phyloP scores from a whole-genome alignment of 1,284 basidiomycete species.

The Ceratobasidium sp. region DNA sequence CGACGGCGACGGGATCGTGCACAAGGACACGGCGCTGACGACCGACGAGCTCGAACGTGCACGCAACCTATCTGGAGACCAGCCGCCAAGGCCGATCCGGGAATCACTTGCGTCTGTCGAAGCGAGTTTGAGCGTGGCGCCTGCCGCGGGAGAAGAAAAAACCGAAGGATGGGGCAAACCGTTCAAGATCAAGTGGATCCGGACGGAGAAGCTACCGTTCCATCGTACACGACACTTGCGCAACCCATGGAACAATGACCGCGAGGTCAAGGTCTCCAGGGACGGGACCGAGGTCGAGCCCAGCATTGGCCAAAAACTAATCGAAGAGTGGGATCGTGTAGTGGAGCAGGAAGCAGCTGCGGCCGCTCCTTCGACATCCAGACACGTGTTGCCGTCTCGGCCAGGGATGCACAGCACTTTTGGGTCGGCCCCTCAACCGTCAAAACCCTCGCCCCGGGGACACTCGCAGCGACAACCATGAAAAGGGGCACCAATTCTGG shows the following conservation, averaged over 20 bases:
- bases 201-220: conserved; percentile 81
- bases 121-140: conserved; percentile 37
- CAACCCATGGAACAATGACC: conserved; percentile 93
- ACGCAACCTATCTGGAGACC: conserved; percentile 23
- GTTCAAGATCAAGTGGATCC: conserved; percentile 90
- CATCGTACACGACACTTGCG: conserved; percentile 80
- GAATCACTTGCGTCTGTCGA: conserved; percentile 22
- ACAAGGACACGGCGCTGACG: conserved; percentile 53
- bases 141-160: conserved; percentile 54
- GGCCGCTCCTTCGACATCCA: neutral
- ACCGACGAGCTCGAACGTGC: conserved; percentile 36
- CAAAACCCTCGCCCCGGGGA: conserved; percentile 6
- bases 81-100: neutral
- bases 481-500: conserved; percentile 3
- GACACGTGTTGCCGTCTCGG: conserved; percentile 16
- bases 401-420: conserved; percentile 20
- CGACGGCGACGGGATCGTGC: conserved; percentile 53
- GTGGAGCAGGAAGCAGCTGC: conserved; percentile 20
- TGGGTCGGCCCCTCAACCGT: conserved; percentile 8
- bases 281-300: conserved; percentile 95
- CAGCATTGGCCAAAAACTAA: conserved; percentile 73
- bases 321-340: conserved; percentile 78
- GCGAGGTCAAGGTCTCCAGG: conserved; percentile 91
- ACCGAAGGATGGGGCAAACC: conserved; percentile 71
- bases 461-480: neutral